Conservation (phyloP, 352 stramenopile genomes). For the Phytophthora kernoviae region DNA sequence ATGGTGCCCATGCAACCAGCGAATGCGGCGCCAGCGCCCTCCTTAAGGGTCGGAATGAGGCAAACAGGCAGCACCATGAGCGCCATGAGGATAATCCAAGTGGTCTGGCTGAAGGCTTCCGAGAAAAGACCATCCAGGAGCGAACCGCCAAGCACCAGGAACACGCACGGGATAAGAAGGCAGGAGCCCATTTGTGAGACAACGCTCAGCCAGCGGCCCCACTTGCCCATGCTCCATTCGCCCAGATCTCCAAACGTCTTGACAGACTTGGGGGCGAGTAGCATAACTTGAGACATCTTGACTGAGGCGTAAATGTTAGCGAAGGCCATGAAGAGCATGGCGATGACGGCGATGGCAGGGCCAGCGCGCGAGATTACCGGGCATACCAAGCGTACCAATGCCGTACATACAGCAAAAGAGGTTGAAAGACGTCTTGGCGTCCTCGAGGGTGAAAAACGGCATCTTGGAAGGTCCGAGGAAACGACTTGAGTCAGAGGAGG, state of each 20-base stretch:
- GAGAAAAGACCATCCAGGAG: conserved; percentile 25
- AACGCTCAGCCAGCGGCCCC: conserved; percentile 18
- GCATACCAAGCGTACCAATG: conserved; percentile 59
- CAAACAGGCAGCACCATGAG: conserved; percentile 25
- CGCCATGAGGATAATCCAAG: conserved; percentile 36
- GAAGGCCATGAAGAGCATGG: conserved; percentile 50
- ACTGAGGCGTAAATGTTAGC: conserved; percentile 55
- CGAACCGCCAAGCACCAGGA: conserved; percentile 27
- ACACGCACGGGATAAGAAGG: conserved; percentile 15
- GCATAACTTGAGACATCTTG: conserved; percentile 43
- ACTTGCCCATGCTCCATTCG: conserved; percentile 13
- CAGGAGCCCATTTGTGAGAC: conserved; percentile 16
- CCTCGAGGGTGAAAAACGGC: too few relatives aligned
- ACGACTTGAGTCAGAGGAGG: conserved; percentile 13
- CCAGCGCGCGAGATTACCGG: conserved; percentile 50
- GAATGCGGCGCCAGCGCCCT: conserved; percentile 24
- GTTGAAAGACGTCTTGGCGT: neutral
- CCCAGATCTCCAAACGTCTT: conserved; percentile 43
- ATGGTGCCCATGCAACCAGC: conserved; percentile 28
- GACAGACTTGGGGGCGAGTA: conserved; percentile 40
- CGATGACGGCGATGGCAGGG: conserved; percentile 32
- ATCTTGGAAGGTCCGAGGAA: too few relatives aligned
- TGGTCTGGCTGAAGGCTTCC: conserved; percentile 11
- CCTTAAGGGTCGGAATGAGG: conserved; percentile 30
- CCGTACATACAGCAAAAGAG: conserved; percentile 23